phyloP scores from a whole-genome alignment of 352 stramenopile species.

The Blastocystis sp. region DNA sequence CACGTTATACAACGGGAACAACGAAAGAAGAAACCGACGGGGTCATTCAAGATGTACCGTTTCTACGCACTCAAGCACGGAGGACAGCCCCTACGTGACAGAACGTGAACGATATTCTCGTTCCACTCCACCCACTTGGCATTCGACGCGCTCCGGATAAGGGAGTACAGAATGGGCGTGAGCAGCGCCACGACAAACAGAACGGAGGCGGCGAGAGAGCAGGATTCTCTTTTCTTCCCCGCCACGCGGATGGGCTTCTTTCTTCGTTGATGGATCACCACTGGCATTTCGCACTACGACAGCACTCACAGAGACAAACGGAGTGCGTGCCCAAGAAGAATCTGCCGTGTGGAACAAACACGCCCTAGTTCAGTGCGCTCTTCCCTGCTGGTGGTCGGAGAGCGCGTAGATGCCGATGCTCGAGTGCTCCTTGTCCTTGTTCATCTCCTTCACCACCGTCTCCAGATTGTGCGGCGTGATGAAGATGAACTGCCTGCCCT shows the following conservation, averaged over 20 bases:
- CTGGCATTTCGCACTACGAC: background rate
- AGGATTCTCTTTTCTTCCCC: background rate
- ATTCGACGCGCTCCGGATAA: background rate
- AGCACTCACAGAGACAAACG: background rate
- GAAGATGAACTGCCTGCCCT: slow-evolving; percentile 82
- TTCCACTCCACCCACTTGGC: background rate
- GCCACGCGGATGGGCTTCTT: background rate
- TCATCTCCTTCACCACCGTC: slow-evolving; percentile 52
- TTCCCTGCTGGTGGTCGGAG: background rate
- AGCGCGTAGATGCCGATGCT: background rate
- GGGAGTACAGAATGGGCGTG: slow-evolving; percentile 1
- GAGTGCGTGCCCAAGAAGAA: background rate
- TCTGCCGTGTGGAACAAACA: background rate
- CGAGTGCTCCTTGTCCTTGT: background rate
- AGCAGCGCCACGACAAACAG: slow-evolving; percentile 2
- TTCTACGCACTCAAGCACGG: background rate
- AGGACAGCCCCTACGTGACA: background rate
- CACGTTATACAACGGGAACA: background rate
- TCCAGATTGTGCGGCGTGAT: slow-evolving; percentile 81
- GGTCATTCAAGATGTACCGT: background rate
- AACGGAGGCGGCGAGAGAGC: background rate
- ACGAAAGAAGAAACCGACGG: background rate
- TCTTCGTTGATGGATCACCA: background rate
- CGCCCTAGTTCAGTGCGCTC: background rate
- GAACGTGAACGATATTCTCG: slow-evolving; percentile 25